Evolutionary conservation across 768 basidiomycete species (phyloP), one percentile per base, ranked within the genome.

Genomic region (Tremella yokohamensis): DNA sequence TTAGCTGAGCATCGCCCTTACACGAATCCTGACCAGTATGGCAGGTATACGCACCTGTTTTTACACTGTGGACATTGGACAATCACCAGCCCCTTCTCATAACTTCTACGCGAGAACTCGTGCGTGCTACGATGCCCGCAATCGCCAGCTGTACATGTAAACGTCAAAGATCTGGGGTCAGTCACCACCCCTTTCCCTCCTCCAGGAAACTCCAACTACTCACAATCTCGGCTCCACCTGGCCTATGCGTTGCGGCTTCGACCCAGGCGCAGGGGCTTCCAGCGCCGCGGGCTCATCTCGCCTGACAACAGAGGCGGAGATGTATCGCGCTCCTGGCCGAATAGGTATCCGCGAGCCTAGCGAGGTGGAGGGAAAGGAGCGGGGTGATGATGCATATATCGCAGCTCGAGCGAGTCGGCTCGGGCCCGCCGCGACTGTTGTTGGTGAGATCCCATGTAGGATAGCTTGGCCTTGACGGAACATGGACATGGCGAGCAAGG

Each of bases 31-130:
- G 1, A 26, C 19, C 37, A 15, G n/a, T 15, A 34, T 2, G 3
- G 29, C 29, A 34, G 56, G 19, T 1, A 2, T 15, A 77, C 85
- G 53, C 71, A 90, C 88, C 93, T 80, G 68, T 88, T 90, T 67
- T 87, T 84, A 74, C 94, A 99, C 13, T 83, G 83, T 1, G 93
- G 92, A 78, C 94, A 99, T 72, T 92, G 83, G 0, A 96, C 83
- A 24, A 99, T 80, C 2, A 98, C 93, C 52, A 97, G 85, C 0
- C 94, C 94, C 45, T 81, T 83, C 72, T 87, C 83, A 76, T 99
- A 99, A 18, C 89, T 83, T 45, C 84, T 82, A 72, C 84, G 87
- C 6, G 89, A 83, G 75, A 98, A 97, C 60, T 88, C 82, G 68
- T 97, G 93, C 4, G 89, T 85, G 8, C 90, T 93, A 1, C 94